phyloP scores from a whole-genome alignment of 2,329 filamentous ascomycete species.

The Neurospora sp. region DNA sequence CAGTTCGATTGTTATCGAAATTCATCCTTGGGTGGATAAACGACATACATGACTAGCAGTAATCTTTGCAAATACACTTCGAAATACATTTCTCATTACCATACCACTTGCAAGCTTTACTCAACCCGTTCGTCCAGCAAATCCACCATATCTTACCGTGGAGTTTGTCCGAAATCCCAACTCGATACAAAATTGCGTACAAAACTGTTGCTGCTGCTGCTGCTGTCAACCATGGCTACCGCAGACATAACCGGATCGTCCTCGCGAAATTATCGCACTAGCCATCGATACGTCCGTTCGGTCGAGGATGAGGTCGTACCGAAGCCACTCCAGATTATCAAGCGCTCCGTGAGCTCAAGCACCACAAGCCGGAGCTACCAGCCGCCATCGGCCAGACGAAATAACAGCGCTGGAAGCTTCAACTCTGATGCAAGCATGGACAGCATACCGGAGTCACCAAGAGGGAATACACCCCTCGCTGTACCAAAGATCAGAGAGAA shows the following conservation, averaged over 20 bases:
- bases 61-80: background rate
- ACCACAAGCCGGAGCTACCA: conserved; percentile 4
- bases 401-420: conserved; percentile 13
- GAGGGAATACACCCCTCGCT: conserved; percentile 20
- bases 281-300: background rate
- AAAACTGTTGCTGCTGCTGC: background rate
- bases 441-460: conserved; percentile 17
- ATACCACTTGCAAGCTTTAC: background rate
- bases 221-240: background rate
- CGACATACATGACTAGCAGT: background rate
- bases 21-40: background rate
- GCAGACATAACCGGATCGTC: background rate
- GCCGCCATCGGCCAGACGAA: background rate
- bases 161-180: background rate
- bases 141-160: background rate
- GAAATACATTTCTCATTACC: background rate
- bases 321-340: conserved; percentile 41
- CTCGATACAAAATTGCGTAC: background rate
- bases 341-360: conserved; percentile 22
- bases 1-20: background rate
- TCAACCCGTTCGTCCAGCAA: background rate
- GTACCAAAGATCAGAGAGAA: conserved; percentile 26
- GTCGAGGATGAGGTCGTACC: conserved; percentile 18
- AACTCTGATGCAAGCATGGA: conserved; percentile 19
- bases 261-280: background rate